Evolutionary conservation across 2,329 filamentous ascomycete genomes (phyloP), one percentile per base, ranked within the genome.

Genomic region (Colletotrichum acutatum): DNA sequence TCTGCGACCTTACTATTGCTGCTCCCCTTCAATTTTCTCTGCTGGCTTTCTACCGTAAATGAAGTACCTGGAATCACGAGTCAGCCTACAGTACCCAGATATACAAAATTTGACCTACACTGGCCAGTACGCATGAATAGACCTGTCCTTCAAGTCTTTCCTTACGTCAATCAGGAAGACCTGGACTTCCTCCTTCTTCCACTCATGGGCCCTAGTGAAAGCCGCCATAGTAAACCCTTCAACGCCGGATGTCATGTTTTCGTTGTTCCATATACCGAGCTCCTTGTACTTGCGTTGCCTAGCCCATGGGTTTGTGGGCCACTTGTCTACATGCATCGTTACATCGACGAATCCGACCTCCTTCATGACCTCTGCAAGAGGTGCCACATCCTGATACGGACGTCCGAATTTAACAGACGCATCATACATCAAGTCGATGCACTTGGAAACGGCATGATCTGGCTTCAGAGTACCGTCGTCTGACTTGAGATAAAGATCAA

Each of bases 271-370:
- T 16, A 77, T 77, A 0, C 88, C 88, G 68, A 85, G 75, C 56
- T 85, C 81, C 76, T 86, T 89, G 66, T 85, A 79, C 52, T 84
- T 83, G 49, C 79, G 80, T 22, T 86, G 82, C 60, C 83, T 84
- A 1, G 85, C 82, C 86, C 86, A 88, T 7, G 81, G 77, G 73
- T 83, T 84, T 67, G 81, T 78, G 1, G 85, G 84, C 73, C 85
- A 80, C 75, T 82, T 83, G 76, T 78, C 84, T 37, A 83, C 76
- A 6, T 82, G 78, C 75, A 87, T 83, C 1, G 77, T 75, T 0
- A 89, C 83, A 73, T 87, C 80, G 70, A 82, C 79, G 75, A 89
- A 88, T 5, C 87, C 87, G 1, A 84, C 85, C 30, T 84, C 83
- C 34, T 79, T 76, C 74, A 88, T 78, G 79, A 24, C 78, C 77